These are phyloP conservation scores for Tetrastigma voinierianum DNA, from an alignment of 164 flowering plant genomes.

Conservation along the genomic window DNA sequence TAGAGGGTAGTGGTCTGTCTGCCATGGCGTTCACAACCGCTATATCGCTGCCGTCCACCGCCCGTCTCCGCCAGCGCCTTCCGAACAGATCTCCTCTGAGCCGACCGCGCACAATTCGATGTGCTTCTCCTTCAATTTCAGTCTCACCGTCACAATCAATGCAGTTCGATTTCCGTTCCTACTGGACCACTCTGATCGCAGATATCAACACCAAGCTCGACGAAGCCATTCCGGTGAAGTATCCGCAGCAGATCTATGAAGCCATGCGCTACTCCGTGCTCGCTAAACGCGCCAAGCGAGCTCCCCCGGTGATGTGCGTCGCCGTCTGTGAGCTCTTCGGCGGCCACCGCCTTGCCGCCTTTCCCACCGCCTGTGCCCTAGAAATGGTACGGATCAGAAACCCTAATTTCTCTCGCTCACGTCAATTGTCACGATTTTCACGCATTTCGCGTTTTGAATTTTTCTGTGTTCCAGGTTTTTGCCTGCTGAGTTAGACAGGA, in stretches of 20 bases:
- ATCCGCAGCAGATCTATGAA: slow-evolving; percentile 69
- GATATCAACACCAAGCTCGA: slow-evolving; percentile 72
- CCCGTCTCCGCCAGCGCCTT: slow-evolving; percentile 21
- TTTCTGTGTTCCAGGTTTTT: too few species aligned
- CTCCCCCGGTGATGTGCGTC: slow-evolving; percentile 85
- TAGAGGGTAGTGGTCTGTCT: background rate
- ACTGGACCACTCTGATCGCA: slow-evolving; percentile 58
- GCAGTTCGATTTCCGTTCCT: slow-evolving; percentile 59
- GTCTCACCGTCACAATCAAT: slow-evolving; percentile 6
- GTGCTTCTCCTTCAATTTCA: slow-evolving; percentile 23
- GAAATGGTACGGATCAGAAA: slow-evolving; percentile 59
- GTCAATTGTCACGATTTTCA: background rate
- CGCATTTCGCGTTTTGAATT: too few species aligned
- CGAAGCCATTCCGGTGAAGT: slow-evolving; percentile 59
- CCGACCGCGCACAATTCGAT: slow-evolving; percentile 15
- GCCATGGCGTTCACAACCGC: slow-evolving; percentile 30
- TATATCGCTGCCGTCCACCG: slow-evolving; percentile 21
- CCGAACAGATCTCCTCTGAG: slow-evolving; percentile 3
- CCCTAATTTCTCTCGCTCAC: too few species aligned
- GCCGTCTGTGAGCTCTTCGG: slow-evolving; percentile 85
- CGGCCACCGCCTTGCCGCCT: slow-evolving; percentile 72
- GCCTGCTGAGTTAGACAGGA: too few species aligned
- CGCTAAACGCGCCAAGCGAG: slow-evolving; percentile 67
- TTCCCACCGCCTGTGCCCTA: slow-evolving; percentile 95
- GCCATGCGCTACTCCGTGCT: slow-evolving; percentile 85